phyloP scores from a whole-genome alignment of 176 grass and related monocot species.

The Canna indica region DNA sequence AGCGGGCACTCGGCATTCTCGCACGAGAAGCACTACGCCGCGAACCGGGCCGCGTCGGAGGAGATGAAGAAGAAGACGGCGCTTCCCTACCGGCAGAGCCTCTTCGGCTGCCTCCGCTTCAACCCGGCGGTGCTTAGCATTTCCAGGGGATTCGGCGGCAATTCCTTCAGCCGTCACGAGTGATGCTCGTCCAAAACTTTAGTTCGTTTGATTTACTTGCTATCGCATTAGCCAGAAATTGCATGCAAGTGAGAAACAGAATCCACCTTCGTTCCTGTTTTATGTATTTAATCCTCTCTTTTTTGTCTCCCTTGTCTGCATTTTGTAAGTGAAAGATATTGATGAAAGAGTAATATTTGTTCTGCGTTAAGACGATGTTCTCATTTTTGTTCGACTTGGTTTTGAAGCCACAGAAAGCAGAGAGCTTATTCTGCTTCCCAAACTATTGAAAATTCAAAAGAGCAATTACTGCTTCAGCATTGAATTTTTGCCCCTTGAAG shows the following conservation, averaged over 20 bases:
- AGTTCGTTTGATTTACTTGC: too few species aligned
- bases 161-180: background rate
- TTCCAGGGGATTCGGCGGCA: constrained; percentile 5
- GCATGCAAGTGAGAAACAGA: too few species aligned
- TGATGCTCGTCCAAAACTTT: too few species aligned
- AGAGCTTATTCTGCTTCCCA: too few species aligned
- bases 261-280: too few species aligned
- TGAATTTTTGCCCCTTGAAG: too few species aligned
- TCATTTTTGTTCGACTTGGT: too few species aligned
- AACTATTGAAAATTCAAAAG: too few species aligned
- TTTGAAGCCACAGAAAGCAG: too few species aligned
- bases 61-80: constrained; percentile 10
- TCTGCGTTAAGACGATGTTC: too few species aligned
- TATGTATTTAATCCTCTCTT: background rate
- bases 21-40: constrained; percentile 15
- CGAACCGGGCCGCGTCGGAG: constrained; percentile 2
- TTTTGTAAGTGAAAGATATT: background rate
- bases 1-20: background rate
- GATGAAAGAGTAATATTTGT: background rate
- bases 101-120: constrained; percentile 22
- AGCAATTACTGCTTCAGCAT: too few species aligned
- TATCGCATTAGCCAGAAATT: too few species aligned
- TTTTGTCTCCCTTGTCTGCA: background rate
- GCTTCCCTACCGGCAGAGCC: constrained; percentile 22
- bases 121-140: constrained; percentile 16